A percentile compares a stretch with the other conserved stretches of the same genome.
Conservation (phyloP, 1,284 basidiomycete genomes). For the Coriolopsis trogii region DNA sequence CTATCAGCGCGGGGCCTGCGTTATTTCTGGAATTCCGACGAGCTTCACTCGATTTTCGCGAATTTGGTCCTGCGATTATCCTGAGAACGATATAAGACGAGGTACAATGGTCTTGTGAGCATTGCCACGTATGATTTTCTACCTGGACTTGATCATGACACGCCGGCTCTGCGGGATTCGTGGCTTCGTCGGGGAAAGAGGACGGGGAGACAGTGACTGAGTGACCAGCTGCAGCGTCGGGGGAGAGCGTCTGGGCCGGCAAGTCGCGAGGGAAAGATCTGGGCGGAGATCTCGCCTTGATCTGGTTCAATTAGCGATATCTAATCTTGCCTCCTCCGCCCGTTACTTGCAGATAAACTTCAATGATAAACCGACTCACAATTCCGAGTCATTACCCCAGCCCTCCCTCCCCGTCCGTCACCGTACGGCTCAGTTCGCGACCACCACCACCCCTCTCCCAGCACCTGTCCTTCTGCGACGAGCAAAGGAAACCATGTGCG, state of each 20-base stretch:
- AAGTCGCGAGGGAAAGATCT: slow-evolving; percentile 6
- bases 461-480: neutral
- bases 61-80: too few relatives aligned
- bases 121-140: neutral
- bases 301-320: slow-evolving; percentile 4
- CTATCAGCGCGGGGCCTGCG: too few relatives aligned
- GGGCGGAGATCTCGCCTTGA: slow-evolving; percentile 7
- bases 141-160: neutral
- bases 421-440: neutral
- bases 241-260: too few relatives aligned
- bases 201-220: neutral
- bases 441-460: neutral
- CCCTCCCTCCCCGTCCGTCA: neutral
- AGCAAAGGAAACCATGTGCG: slow-evolving; percentile 80
- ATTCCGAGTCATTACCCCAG: slow-evolving; percentile 22
- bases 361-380: slow-evolving; percentile 15
- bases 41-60: too few relatives aligned
- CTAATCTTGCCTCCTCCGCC: slow-evolving; percentile 17
- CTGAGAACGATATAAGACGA: neutral
- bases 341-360: neutral
- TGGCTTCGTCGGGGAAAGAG: neutral
- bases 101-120: neutral
- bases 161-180: too few relatives aligned
- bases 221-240: too few relatives aligned
- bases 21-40: too few relatives aligned